Conservation (phyloP, 441 rosid species). For the Manihot esculenta region DNA sequence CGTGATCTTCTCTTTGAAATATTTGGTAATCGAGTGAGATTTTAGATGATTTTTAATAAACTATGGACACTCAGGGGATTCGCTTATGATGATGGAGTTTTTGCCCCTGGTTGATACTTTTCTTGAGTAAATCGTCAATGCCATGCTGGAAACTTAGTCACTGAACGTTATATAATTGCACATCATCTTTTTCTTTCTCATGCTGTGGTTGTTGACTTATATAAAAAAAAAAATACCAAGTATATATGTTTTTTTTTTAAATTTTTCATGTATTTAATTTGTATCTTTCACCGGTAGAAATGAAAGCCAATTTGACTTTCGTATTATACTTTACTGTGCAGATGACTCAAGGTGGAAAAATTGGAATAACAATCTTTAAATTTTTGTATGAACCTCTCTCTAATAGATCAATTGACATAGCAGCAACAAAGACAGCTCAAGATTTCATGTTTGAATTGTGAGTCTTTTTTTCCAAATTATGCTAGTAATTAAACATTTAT, state of each 20-base stretch:
- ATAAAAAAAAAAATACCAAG: background rate
- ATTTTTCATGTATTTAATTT: too few relatives aligned
- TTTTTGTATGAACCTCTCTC: background rate
- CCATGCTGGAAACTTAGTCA: background rate
- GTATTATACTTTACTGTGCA: too few relatives aligned
- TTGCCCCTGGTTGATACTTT: constrained; percentile 16
- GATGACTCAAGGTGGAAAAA: background rate
- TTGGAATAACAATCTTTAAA: too few relatives aligned
- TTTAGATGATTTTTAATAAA: background rate
- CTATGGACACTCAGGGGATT: background rate
- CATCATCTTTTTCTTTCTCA: constrained; percentile 13
- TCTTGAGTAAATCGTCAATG: background rate
- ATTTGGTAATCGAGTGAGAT: background rate
- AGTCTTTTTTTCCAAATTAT: background rate
- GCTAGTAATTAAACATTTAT: too few relatives aligned
- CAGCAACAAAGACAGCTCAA: background rate
- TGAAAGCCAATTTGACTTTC: too few relatives aligned
- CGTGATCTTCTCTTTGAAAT: background rate
- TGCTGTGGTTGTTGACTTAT: background rate
- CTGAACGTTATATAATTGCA: constrained; percentile 5
- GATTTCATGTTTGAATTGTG: background rate
- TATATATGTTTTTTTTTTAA: background rate
- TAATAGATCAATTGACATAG: background rate
- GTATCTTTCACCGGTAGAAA: too few relatives aligned
- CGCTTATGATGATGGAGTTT: background rate